Evolutionary conservation across 306 rosid species (phyloP).

Genomic region (Trichosanthes cucumerina): DNA sequence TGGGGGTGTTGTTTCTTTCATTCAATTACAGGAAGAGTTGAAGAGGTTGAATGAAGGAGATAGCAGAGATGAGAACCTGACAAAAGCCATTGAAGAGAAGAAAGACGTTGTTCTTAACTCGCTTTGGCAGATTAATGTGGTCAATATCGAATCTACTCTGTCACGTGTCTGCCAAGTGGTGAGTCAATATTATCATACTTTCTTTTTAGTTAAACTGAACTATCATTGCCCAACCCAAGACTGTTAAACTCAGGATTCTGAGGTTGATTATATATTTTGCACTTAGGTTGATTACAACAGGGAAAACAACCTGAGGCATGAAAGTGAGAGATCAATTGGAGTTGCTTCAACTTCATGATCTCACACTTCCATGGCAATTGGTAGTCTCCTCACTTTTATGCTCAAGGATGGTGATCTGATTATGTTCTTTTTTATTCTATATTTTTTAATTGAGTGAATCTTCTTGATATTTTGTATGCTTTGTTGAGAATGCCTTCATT

Average conservation of each 20-base stretch:
- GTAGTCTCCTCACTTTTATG: not conserved
- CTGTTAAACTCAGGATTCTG: not conserved
- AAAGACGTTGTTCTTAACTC: slow-evolving; percentile 80
- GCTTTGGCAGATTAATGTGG: slow-evolving; percentile 83
- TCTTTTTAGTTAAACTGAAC: not conserved
- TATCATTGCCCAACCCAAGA: not conserved
- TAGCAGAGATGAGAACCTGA: slow-evolving; percentile 53
- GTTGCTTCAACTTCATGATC: slow-evolving; percentile 43
- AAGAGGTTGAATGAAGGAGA: slow-evolving; percentile 56
- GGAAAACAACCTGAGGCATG: slow-evolving; percentile 79
- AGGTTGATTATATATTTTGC: slow-evolving; percentile 1
- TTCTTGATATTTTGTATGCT: not conserved
- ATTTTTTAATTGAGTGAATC: not conserved
- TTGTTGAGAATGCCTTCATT: not conserved
- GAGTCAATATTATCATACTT: slow-evolving; percentile 33
- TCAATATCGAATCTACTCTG: slow-evolving; percentile 82
- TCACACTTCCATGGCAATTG: not conserved
- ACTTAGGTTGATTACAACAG: slow-evolving; percentile 29
- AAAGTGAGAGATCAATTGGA: slow-evolving; percentile 14
- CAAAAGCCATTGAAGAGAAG: slow-evolving; percentile 64
- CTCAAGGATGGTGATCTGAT: not conserved
- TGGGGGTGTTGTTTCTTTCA: slow-evolving; percentile 86
- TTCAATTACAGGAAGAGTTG: slow-evolving; percentile 85
- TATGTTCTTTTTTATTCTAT: not conserved
- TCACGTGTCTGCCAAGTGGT: slow-evolving; percentile 82